A percentile compares a stretch with the other conserved stretches of the same genome.
These are phyloP conservation scores for Chalciporus sphaerocephalus DNA, from an alignment of 768 basidiomycete genomes.

Conservation along the genomic window DNA sequence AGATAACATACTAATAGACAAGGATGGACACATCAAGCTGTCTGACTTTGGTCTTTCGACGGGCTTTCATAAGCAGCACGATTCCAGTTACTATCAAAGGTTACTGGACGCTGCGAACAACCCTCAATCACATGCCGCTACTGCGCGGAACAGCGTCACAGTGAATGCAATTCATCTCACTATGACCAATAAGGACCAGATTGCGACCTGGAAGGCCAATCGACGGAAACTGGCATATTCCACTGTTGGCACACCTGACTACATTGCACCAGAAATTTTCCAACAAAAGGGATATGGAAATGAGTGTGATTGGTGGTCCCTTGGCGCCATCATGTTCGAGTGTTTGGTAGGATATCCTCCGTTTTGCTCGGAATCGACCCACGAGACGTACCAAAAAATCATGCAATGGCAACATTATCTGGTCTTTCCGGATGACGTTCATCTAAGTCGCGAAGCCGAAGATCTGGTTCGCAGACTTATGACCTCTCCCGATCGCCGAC, in stretches of 20 bases:
- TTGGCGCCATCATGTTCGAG: constrained; percentile 98
- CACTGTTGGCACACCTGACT: constrained; percentile 95
- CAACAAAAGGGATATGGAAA: constrained; percentile 95
- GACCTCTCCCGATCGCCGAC: constrained; percentile 73
- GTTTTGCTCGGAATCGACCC: constrained; percentile 93
- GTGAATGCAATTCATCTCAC: constrained; percentile 96
- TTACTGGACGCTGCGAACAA: constrained; percentile 65
- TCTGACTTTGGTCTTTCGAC: constrained; percentile 98
- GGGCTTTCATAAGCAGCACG: constrained; percentile 98
- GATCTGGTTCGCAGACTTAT: constrained; percentile 83
- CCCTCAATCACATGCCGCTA: constrained; percentile 38
- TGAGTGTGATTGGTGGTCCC: constrained; percentile 99
- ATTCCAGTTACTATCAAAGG: constrained; percentile 90
- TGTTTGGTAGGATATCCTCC: constrained; percentile 96
- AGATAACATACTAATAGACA: constrained; percentile 89
- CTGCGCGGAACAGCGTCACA: constrained; percentile 88
- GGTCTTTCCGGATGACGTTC: constrained; percentile 89
- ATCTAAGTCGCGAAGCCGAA: constrained; percentile 86
- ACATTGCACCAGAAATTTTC: constrained; percentile 98
- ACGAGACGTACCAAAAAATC: constrained; percentile 98
- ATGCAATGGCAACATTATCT: constrained; percentile 90
- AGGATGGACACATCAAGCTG: constrained; percentile 94
- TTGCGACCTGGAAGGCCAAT: constrained; percentile 99
- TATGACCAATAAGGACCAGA: constrained; percentile 88
- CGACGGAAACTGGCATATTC: constrained; percentile 95